Conservation (phyloP, 2,329 filamentous ascomycete species). For the Metarhizium brunneum region DNA sequence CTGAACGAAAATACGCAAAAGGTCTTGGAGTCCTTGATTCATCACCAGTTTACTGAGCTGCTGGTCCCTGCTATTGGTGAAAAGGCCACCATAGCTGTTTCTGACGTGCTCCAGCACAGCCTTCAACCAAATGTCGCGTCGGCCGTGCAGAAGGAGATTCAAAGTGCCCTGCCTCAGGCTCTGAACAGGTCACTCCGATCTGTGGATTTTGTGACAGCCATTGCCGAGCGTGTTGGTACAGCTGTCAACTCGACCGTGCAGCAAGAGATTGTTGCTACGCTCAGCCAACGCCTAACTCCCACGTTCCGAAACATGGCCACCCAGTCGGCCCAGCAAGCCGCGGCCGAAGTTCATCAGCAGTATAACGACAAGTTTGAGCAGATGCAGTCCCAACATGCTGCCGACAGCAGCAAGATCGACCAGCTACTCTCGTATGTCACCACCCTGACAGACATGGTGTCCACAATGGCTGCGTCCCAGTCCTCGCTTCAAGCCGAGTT, state of each 20-base stretch:
- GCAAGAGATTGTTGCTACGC: slow-evolving; percentile 50
- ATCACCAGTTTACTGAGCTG: slow-evolving; percentile 62
- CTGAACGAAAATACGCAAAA: slow-evolving; percentile 57
- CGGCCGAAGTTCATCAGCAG: slow-evolving; percentile 58
- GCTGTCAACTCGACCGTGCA: slow-evolving; percentile 61
- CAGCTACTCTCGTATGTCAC: slow-evolving; percentile 60
- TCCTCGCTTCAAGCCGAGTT: slow-evolving; percentile 58
- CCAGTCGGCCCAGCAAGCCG: slow-evolving; percentile 58
- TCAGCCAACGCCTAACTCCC: slow-evolving; percentile 57
- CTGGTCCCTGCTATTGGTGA: slow-evolving; percentile 68
- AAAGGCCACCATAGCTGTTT: slow-evolving; percentile 57
- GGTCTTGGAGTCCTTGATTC: slow-evolving; percentile 68
- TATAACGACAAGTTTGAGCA: slow-evolving; percentile 41
- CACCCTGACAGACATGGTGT: slow-evolving; percentile 58
- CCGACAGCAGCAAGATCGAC: slow-evolving; percentile 57
- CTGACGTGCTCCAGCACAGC: slow-evolving; percentile 60
- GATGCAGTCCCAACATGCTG: slow-evolving; percentile 39
- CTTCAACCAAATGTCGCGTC: slow-evolving; percentile 58
- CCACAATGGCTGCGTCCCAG: slow-evolving; percentile 60
- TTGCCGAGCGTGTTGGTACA: slow-evolving; percentile 60
- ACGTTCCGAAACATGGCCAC: slow-evolving; percentile 55
- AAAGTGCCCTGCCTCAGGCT: slow-evolving; percentile 59
- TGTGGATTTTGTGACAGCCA: slow-evolving; percentile 60
- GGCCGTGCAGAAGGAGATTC: slow-evolving; percentile 63
- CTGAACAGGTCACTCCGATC: slow-evolving; percentile 49